These are phyloP conservation scores for Malassezia japonica DNA, from an alignment of 1,284 basidiomycete species.

Conservation along the genomic window DNA sequence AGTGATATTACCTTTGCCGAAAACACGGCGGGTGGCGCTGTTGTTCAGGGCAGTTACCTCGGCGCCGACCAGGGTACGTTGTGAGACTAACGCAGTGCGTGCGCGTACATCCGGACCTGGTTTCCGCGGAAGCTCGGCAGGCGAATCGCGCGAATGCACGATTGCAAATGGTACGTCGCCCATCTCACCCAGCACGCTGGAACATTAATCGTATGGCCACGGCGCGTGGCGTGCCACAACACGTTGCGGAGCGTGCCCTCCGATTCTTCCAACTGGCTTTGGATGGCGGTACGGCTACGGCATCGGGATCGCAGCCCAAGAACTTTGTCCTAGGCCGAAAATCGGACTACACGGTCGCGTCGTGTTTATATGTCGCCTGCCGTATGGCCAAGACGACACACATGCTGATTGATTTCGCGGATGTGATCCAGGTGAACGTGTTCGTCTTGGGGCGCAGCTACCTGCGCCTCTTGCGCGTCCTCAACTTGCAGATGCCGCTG, in stretches of 20 bases:
- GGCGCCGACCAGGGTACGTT: conserved; percentile 77
- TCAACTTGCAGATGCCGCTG: conserved; percentile 72
- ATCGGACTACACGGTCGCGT: conserved; percentile 83
- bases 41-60: conserved; percentile 92
- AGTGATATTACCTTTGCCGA: conserved; percentile 90
- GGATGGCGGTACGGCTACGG: conserved; percentile 55
- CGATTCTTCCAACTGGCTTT: conserved; percentile 87
- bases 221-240: conserved; percentile 66
- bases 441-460: conserved; percentile 95
- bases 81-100: conserved; percentile 14
- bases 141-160: conserved; percentile 63
- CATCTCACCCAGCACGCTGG: conserved; percentile 57
- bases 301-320: conserved; percentile 32
- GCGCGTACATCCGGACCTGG: conserved; percentile 39
- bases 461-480: conserved; percentile 78
- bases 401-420: conserved; percentile 93
- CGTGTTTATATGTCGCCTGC: conserved; percentile 90
- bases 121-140: conserved; percentile 39
- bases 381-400: conserved; percentile 77
- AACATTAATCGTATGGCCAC: conserved; percentile 72
- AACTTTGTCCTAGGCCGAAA: conserved; percentile 60
- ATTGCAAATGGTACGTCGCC: conserved; percentile 66
- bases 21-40: conserved; percentile 78
- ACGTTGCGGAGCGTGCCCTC: conserved; percentile 69
- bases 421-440: conserved; percentile 65